Percentiles rank a stretch among this genome's conserved stretches.
phyloP scores from a whole-genome alignment of 192 early-diverging fungal genomes.

The Backusella sp. region DNA sequence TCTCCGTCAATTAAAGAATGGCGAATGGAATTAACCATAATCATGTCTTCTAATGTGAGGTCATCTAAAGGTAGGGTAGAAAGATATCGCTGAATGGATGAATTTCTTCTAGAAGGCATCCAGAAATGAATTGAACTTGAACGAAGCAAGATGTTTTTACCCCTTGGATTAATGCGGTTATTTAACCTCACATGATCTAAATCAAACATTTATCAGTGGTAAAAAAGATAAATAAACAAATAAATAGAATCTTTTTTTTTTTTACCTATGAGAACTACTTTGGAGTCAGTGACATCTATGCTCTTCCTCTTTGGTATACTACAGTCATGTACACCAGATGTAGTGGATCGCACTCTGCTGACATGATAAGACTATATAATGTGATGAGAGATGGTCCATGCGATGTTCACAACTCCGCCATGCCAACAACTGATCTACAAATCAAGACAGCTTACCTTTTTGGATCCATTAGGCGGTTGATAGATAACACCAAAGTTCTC shows the following conservation, averaged over 20 bases:
- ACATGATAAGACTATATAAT: constrained; percentile 9
- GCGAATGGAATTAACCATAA: neutral
- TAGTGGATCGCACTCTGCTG: neutral
- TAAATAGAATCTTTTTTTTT: too few species aligned
- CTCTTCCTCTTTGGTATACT: neutral
- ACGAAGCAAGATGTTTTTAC: neutral
- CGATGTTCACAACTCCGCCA: neutral
- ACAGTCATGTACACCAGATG: neutral
- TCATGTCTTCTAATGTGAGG: neutral
- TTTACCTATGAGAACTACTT: constrained; percentile 8
- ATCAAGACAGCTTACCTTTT: neutral
- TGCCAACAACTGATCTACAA: neutral
- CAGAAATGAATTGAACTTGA: constrained; percentile 5
- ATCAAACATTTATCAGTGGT: neutral
- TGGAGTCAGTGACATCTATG: neutral
- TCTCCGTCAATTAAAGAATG: constrained; percentile 3
- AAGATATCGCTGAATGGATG: neutral
- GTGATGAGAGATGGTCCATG: neutral
- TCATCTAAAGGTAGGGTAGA: neutral
- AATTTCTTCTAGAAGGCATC: neutral
- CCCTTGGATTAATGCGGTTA: neutral
- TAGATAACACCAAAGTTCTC: constrained; percentile 13
- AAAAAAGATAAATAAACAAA: neutral
- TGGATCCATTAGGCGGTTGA: neutral
- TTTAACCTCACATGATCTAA: constrained; percentile 1